A percentile compares a stretch with the other conserved stretches of the same genome.
Evolutionary conservation across 805 yeast species (phyloP).

Genomic region (Wickerhamomyces alni): DNA sequence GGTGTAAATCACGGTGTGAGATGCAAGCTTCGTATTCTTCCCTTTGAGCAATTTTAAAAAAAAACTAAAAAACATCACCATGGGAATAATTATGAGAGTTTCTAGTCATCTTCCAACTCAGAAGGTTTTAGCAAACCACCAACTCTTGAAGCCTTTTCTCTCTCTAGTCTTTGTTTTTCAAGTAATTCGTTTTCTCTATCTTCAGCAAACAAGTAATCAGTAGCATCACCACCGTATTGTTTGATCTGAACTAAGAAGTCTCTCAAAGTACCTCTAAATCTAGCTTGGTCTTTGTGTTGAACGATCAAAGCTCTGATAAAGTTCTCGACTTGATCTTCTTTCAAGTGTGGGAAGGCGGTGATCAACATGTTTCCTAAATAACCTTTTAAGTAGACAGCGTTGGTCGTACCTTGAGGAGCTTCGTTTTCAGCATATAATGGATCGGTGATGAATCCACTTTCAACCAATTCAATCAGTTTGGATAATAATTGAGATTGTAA

Average conservation of each 20-base stretch:
- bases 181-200: slow-evolving; percentile 74
- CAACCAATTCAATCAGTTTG: slow-evolving; percentile 76
- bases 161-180: slow-evolving; percentile 64
- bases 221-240: slow-evolving; percentile 92
- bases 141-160: slow-evolving; percentile 76
- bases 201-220: slow-evolving; percentile 91
- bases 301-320: slow-evolving; percentile 74
- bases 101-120: slow-evolving; percentile 82
- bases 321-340: slow-evolving; percentile 71
- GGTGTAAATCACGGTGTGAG: too few relatives aligned
- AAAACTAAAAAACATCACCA: slow-evolving; percentile 4
- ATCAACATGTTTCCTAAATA: slow-evolving; percentile 76
- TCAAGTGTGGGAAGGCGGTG: slow-evolving; percentile 89
- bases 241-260: slow-evolving; percentile 96
- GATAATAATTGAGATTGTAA: slow-evolving; percentile 82
- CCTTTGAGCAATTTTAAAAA: too few relatives aligned
- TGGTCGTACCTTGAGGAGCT: slow-evolving; percentile 82
- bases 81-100: neutral
- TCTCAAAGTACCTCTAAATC: slow-evolving; percentile 80
- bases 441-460: slow-evolving; percentile 62
- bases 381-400: slow-evolving; percentile 70
- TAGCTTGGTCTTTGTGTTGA: slow-evolving; percentile 65
- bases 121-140: slow-evolving; percentile 95
- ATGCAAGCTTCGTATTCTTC: too few relatives aligned
- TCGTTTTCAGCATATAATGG: slow-evolving; percentile 79